These are phyloP conservation scores for Ophioceras dolichostomum DNA, from an alignment of 2,329 filamentous ascomycete species.

Conservation along the genomic window DNA sequence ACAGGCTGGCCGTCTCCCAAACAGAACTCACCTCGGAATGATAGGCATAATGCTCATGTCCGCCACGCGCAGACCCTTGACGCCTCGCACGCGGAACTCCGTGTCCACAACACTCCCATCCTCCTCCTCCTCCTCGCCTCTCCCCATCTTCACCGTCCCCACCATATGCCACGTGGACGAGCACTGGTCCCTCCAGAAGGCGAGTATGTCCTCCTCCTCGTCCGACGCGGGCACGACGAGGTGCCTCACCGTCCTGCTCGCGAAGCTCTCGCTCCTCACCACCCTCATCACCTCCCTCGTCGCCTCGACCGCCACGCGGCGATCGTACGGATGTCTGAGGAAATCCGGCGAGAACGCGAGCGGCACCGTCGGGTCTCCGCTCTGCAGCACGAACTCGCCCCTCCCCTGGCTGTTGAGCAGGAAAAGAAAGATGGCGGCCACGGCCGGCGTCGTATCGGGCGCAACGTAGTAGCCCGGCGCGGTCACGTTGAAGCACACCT, in stretches of 20 bases:
- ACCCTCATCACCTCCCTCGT: constrained; percentile 20
- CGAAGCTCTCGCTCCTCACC: constrained; percentile 21
- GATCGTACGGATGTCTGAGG: constrained; percentile 35
- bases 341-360: constrained; percentile 30
- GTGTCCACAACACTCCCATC: neutral
- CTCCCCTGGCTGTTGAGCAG: constrained; percentile 30
- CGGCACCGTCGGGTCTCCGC: constrained; percentile 25
- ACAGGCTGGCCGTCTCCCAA: too few relatives aligned
- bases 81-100: neutral
- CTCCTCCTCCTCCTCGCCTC: constrained; percentile 14
- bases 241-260: constrained; percentile 20
- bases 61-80: neutral
- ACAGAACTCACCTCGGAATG: neutral
- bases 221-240: constrained; percentile 24
- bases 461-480: constrained; percentile 11
- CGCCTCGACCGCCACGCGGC: constrained; percentile 24
- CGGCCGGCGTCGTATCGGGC: constrained; percentile 13
- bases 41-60: neutral
- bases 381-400: constrained; percentile 30
- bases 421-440: constrained; percentile 19
- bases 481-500: constrained; percentile 24
- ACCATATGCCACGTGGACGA: constrained; percentile 29
- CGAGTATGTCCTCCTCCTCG: constrained; percentile 29
- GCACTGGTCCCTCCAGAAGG: constrained; percentile 18
- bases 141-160: constrained; percentile 35